phyloP scores from a whole-genome alignment of 2,329 filamentous ascomycete species.

The Emergomyces pasteurianus region DNA sequence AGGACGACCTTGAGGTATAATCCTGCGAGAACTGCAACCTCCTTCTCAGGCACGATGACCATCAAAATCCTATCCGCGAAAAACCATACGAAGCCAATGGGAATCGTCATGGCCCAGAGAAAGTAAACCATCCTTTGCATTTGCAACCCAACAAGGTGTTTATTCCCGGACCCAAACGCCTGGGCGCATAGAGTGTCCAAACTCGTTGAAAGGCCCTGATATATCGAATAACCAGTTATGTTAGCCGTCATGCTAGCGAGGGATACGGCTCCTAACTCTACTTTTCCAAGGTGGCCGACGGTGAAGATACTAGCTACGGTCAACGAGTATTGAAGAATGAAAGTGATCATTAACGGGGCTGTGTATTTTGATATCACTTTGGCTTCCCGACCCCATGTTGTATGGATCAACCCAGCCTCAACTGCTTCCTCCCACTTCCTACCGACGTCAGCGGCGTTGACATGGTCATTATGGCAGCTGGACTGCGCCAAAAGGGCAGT shows the following conservation, averaged over 20 bases:
- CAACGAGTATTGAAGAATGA: conserved; percentile 70
- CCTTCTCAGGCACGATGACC: conserved; percentile 56
- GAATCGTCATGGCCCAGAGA: conserved; percentile 58
- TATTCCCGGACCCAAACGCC: conserved; percentile 84
- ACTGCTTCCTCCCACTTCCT: conserved; percentile 81
- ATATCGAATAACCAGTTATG: conserved; percentile 65
- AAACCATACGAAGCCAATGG: conserved; percentile 61
- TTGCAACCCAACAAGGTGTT: conserved; percentile 75
- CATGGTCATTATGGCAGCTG: conserved; percentile 35
- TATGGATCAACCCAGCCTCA: conserved; percentile 65
- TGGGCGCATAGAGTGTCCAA: conserved; percentile 89
- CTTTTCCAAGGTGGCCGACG: conserved; percentile 61
- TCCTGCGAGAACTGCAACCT: conserved; percentile 60
- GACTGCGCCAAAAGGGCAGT: conserved; percentile 37
- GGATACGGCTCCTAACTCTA: conserved; percentile 55
- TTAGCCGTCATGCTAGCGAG: conserved; percentile 67
- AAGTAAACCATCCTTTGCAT: conserved; percentile 73
- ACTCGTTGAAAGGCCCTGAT: conserved; percentile 77
- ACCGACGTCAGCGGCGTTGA: conserved; percentile 39
- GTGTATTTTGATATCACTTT: conserved; percentile 68
- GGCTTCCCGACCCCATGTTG: conserved; percentile 81
- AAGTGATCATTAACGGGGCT: conserved; percentile 58
- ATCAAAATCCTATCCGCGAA: conserved; percentile 54
- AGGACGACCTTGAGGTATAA: conserved; percentile 60
- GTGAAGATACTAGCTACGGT: conserved; percentile 73